Evolutionary conservation across 208 protist genomes (phyloP), one percentile per base, ranked within the genome.

Genomic region (Eutreptiella sp.): DNA sequence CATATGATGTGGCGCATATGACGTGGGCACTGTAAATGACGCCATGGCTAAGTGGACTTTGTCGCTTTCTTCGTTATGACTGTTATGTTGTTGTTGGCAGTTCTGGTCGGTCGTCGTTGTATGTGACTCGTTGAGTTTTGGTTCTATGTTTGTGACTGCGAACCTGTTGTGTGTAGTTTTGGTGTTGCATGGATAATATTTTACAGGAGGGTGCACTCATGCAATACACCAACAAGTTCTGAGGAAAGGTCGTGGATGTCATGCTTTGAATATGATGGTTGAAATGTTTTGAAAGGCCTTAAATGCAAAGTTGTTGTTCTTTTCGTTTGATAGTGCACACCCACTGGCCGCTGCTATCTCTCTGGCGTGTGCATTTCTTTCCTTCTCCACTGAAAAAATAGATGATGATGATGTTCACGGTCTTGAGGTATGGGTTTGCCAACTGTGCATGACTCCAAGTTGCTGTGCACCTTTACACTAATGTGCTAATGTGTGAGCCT

Each of bases 271-370:
- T 39, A 50, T 16, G 35, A 27, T 42, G 29, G 45, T 42, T 42
- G 29, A 14, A 50, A 27, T 39, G 35, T 39, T 39, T 39, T 39
- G 35, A 27, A 50, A 50, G 35, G n/a, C 14, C 16, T 42, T 16
- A 50, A 50, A 50, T 39, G 35, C 16, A 50, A 50, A 50, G 35
- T 50, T 50, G 16, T 50, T 50, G 14, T 42, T 42, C 16, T 38
- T 50, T 38, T 50, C n/a, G 14, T 50, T 50, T 39, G 35, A 50
- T 39, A 50, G 35, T 14, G 29, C 16, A 50, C 16, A 50, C n/a
- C 16, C 35, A 50, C 45, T 16, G 16, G 14, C 45, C 29, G 16
- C 29, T n/a, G 16, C 29, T n/a, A 16, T 23, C 45, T 23, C n/a
- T 50, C 35, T 50, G 16, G 16, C 35, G 16, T 50, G n/a, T 50